Conservation (phyloP, 2,329 filamentous ascomycete species). For the Acarospora socialis region DNA sequence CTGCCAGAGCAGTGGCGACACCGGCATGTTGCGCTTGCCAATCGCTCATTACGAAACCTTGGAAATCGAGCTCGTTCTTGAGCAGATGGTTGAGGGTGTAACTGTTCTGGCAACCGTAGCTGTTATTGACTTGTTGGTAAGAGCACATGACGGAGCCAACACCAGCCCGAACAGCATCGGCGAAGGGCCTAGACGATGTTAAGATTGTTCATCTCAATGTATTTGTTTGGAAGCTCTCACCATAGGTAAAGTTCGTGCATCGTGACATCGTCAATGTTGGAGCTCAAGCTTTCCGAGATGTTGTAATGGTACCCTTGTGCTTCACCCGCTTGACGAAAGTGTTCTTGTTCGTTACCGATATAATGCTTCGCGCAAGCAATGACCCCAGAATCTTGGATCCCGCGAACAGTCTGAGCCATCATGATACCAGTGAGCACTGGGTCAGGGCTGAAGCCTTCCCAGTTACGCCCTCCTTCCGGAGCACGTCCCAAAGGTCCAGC, state of each 20-base stretch:
- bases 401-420: constrained; percentile 58
- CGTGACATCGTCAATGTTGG: constrained; percentile 49
- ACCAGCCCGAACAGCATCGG: constrained; percentile 51
- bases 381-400: constrained; percentile 68
- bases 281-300: constrained; percentile 46
- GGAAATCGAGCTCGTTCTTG: constrained; percentile 64
- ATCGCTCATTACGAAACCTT: constrained; percentile 54
- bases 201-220: background rate
- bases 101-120: constrained; percentile 52
- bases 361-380: constrained; percentile 74
- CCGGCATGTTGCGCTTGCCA: constrained; percentile 68
- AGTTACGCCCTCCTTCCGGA: constrained; percentile 55
- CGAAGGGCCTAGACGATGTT: constrained; percentile 40
- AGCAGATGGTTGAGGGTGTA: constrained; percentile 46
- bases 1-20: constrained; percentile 48
- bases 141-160: constrained; percentile 57
- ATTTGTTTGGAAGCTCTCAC: constrained; percentile 16
- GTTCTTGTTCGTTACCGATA: constrained; percentile 60
- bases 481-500: constrained; percentile 57
- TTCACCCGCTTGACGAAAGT: constrained; percentile 50
- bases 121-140: constrained; percentile 58
- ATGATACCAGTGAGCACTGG: constrained; percentile 60
- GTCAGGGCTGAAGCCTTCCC: constrained; percentile 57
- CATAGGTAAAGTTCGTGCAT: constrained; percentile 51
- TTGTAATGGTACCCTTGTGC: constrained; percentile 46